Base-by-base conservation (phyloP, 1,284 basidiomycete genomes). In the Irpex sp. region DNA sequence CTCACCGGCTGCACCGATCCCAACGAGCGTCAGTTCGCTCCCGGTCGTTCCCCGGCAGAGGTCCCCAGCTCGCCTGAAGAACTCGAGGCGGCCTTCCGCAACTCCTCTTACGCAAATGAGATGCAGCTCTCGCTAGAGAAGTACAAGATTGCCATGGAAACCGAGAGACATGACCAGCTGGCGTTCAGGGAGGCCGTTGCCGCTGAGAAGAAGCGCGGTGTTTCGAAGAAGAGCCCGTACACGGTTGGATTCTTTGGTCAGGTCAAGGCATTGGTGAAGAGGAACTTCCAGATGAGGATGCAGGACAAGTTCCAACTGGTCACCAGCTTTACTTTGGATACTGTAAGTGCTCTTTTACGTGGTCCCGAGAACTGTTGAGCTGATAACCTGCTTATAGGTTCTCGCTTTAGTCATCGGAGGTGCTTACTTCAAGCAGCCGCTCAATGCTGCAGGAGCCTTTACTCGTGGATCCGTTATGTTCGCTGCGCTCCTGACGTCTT, bases 391-490 rank as follows among this genome's bases (percentile, higher is more conserved):
- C 9, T 19, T 6, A 5, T 61, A 75, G 72, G 66, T 80, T 56
- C 75, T 94, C 37, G 87, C 91, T 57, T 74, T 96, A 56, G 83
- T 96, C 58, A 80, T 91, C 66, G 93, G 93, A 39, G 86, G 82
- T 18, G 85, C 88, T 14, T 95, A 85, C 76, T 84, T 86, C 68
- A 83, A 90, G 59, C 81, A 91, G 36, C 90, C 91, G 3, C 67
- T 80, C 16, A 88, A 89, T 0, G 85, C 93, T 7, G 82, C 82
- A 42, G 93, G 93, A 45, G 91, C 89, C 0, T 96, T 96, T 76
- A 94, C 93, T 19, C 85, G 93, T 65, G 94, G 93, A 35, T 86
- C 91, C 74, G 85, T 93, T 51, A 85, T 96, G 59, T 95, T 95
- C 74, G 72, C 78, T 57, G 86, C 86, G 56, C 76, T 94, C 62